Base-by-base conservation (phyloP, 306 rosid species). In the Abrus pulchellus region DNA sequence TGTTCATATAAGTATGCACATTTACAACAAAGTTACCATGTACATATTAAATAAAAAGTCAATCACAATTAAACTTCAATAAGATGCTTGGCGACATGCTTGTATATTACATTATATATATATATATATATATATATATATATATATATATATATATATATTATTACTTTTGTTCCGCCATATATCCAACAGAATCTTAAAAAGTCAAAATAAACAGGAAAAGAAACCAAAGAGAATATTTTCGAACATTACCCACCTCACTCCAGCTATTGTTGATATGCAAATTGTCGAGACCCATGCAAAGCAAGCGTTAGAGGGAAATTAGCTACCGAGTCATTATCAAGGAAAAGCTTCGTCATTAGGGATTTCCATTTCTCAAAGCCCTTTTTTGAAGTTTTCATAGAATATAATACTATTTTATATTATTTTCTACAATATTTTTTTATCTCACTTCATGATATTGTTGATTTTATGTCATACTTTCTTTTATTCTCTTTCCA, bases 241-340 rank as follows among this genome's bases (percentile, higher is more conserved):
- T 38, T 71, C 3, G 48, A 47, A 53, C 28, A 67, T 12, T 49
- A 34, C 27, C 5, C 20, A 36, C 5, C 20, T 34, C 10, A 64
- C 47, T 48, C 71, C 45, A 4, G 1, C 2, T 7, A 62, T 34
- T 47, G 45, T 59, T 7, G 54, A 70, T 28, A 27, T 45, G 57
- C 57, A 45, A 68, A 68, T 68, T 47, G 50, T 64, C 47, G 28
- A 47, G 76, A 52, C 54, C 20, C 20, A 20, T 20, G 14, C 27
- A 65, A 66, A 44, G 32, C 36, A 65, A 74, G 29, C 0, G 32
- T 49, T 49, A 57, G 30, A 6, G 43, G 43, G 60, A 41, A 55
- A 71, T 72, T 54, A 77, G 80, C 13, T 53, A 54, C 40, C 9
- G 14, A 34, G 83, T 77, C 86, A 43, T 72, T 77, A 54, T 77